Percentiles rank a stretch among this genome's conserved stretches.
These are phyloP conservation scores for Cryphonectria carpinicola DNA, from an alignment of 2,329 filamentous ascomycete genomes.

Conservation along the genomic window DNA sequence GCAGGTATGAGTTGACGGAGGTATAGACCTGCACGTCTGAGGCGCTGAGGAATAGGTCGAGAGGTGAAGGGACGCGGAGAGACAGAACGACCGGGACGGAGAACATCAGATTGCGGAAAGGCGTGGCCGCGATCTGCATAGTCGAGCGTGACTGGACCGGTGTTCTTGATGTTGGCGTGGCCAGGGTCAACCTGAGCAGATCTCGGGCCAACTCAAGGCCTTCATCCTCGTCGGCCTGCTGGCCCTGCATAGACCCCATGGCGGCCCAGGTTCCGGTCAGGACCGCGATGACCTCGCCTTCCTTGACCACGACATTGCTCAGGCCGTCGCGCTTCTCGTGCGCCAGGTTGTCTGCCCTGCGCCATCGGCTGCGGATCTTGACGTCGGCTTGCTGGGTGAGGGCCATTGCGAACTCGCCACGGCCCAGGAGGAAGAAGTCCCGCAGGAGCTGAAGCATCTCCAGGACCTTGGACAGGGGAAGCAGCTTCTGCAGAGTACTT, in stretches of 20 bases:
- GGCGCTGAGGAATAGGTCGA: constrained; percentile 83
- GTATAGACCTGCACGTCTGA: constrained; percentile 81
- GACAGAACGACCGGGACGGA: constrained; percentile 74
- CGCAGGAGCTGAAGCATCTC: constrained; percentile 78
- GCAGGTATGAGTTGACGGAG: constrained; percentile 82
- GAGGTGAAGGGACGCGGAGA: constrained; percentile 73
- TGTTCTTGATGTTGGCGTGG: constrained; percentile 50
- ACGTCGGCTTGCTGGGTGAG: constrained; percentile 85
- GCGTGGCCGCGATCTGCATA: constrained; percentile 51
- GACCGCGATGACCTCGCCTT: constrained; percentile 81
- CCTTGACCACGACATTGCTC: constrained; percentile 73
- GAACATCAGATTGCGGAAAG: constrained; percentile 82
- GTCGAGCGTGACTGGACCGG: constrained; percentile 42
- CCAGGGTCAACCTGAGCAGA: constrained; percentile 69
- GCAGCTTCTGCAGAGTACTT: constrained; percentile 78
- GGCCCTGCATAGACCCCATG: constrained; percentile 73
- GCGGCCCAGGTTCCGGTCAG: constrained; percentile 79
- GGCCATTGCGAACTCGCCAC: constrained; percentile 89
- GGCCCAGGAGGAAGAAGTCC: constrained; percentile 84
- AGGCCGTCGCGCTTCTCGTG: constrained; percentile 63
- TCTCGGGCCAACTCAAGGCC: constrained; percentile 81
- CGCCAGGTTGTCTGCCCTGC: constrained; percentile 61
- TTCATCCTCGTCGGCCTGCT: constrained; percentile 77
- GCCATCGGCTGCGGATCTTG: constrained; percentile 74
- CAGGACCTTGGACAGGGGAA: constrained; percentile 77